A percentile compares a stretch with the other conserved stretches of the same genome.
phyloP scores from a whole-genome alignment of 1,284 basidiomycete species.

The Moesziomyces antarcticus region DNA sequence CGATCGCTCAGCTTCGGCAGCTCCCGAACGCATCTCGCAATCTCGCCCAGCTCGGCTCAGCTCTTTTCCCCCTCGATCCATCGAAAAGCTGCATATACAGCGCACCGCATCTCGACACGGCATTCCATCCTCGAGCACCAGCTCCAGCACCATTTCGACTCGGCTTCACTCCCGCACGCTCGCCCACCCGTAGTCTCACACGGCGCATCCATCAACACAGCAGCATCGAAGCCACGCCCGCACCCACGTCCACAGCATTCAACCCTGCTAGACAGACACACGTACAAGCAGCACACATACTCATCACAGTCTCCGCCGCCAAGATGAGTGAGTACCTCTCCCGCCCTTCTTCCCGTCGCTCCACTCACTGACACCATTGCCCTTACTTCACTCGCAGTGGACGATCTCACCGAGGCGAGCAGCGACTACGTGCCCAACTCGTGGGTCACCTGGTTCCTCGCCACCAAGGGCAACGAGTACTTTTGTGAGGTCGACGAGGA shows the following conservation, averaged over 20 bases:
- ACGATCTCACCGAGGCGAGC: conserved; percentile 85
- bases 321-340: conserved; percentile 17
- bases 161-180: no score
- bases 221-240: background rate
- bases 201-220: background rate
- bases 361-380: background rate
- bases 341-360: background rate
- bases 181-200: background rate
- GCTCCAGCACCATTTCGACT: no score
- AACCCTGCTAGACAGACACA: background rate
- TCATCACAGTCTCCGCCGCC: background rate
- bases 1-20: background rate
- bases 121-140: no score
- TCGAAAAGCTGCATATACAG: no score
- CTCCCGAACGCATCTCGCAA: background rate
- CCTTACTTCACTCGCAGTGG: conserved; percentile 71
- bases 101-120: no score
- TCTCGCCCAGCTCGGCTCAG: background rate
- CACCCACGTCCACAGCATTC: no score
- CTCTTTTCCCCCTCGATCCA: no score
- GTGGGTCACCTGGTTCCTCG: conserved; percentile 98
- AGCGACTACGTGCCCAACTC: conserved; percentile 82
- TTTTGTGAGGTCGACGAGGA: conserved; percentile 99
- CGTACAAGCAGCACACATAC: background rate
- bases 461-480: conserved; percentile 88